Conservation (phyloP, 805 yeast genomes). For the Yarrowia sp. region DNA sequence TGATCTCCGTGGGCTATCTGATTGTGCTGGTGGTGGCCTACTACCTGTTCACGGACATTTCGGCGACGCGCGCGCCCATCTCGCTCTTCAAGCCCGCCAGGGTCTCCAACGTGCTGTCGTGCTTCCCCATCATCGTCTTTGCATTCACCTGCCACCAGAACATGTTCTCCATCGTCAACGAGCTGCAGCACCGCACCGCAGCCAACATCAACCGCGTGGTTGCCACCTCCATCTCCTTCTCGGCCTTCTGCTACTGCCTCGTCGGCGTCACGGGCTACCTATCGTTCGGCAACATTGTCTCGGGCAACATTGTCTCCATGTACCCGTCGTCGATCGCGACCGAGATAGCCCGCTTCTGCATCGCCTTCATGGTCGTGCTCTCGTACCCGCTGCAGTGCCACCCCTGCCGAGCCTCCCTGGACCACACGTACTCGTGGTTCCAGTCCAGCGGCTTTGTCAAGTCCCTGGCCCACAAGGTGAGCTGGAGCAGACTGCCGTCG, state of each 20-base stretch:
- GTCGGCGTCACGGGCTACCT: constrained; percentile 84
- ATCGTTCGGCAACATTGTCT: constrained; percentile 78
- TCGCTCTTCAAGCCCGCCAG: constrained; percentile 49
- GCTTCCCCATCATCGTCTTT: constrained; percentile 89
- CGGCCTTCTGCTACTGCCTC: constrained; percentile 59
- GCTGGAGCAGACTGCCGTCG: constrained; percentile 11
- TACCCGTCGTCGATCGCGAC: constrained; percentile 65
- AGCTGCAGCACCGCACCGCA: constrained; percentile 58
- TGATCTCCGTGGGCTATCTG: constrained; percentile 75
- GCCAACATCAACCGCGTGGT: constrained; percentile 49
- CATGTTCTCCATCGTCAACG: constrained; percentile 86
- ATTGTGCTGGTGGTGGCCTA: constrained; percentile 72
- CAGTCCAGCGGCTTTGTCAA: constrained; percentile 39
- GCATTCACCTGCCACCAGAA: constrained; percentile 97
- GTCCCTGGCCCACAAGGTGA: neutral
- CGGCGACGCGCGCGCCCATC: constrained; percentile 51
- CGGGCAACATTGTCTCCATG: constrained; percentile 76
- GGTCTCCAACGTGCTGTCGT: constrained; percentile 50
- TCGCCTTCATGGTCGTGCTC: constrained; percentile 73
- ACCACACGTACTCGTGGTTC: constrained; percentile 59
- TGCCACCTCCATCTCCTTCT: constrained; percentile 53
- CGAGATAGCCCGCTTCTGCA: constrained; percentile 75
- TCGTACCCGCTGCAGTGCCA: constrained; percentile 91
- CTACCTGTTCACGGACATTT: constrained; percentile 56
- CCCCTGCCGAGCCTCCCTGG: constrained; percentile 80